A percentile compares a stretch with the other conserved stretches of the same genome.
Conservation (phyloP, 257 asterid species). For the Plantago major region DNA sequence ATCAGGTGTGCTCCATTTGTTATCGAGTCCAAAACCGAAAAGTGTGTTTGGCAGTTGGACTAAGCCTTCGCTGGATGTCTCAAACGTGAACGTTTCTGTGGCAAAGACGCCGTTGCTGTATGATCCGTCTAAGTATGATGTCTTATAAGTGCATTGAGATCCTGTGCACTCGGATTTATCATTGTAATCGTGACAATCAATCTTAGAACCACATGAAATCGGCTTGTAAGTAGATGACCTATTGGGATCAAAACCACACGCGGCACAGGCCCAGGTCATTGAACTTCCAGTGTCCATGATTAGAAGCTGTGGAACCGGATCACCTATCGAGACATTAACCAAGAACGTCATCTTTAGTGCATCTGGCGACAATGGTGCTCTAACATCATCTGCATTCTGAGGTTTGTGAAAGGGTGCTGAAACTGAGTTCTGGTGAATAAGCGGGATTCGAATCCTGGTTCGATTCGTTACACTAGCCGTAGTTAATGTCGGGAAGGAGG, state of each 20-base stretch:
- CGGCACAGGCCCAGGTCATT: slow-evolving; percentile 20
- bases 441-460: slow-evolving; percentile 3
- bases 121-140: slow-evolving; percentile 5
- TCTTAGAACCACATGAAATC: slow-evolving; percentile 8
- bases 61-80: slow-evolving; percentile 14
- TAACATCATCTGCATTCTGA: slow-evolving; percentile 11
- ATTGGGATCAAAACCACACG: slow-evolving; percentile 7
- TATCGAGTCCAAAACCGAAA: slow-evolving; percentile 18
- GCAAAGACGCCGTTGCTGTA: slow-evolving; percentile 13
- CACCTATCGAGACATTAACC: slow-evolving; percentile 27
- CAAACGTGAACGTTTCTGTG: slow-evolving; percentile 17
- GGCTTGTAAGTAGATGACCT: slow-evolving; percentile 13
- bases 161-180: neutral
- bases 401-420: neutral
- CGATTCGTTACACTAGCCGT: neutral
- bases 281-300: slow-evolving; percentile 26
- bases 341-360: slow-evolving; percentile 1
- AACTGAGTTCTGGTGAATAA: slow-evolving; percentile 18
- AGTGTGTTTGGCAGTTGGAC: neutral
- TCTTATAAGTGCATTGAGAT: slow-evolving; percentile 8
- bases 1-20: neutral
- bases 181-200: neutral
- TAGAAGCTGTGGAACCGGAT: slow-evolving; percentile 21
- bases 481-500: neutral
- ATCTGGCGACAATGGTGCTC: slow-evolving; percentile 16